Conservation (phyloP, 805 yeast species). For the Ascoidea tarda region DNA sequence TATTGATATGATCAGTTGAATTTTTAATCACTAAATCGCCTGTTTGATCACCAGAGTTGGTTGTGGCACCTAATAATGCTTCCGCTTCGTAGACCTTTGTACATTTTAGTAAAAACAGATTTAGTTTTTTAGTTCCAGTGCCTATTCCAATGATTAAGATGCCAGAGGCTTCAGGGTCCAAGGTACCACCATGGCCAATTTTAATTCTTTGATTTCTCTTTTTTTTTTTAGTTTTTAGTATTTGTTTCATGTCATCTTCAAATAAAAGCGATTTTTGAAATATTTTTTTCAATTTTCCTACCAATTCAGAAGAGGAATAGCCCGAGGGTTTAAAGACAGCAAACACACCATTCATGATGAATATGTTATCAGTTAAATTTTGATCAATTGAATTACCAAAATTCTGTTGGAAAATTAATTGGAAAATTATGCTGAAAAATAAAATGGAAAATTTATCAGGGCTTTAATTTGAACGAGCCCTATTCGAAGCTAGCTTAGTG, state of each 20-base stretch:
- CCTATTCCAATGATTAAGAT: slow-evolving; percentile 89
- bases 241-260: slow-evolving; percentile 34
- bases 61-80: slow-evolving; percentile 78
- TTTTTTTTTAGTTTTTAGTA: slow-evolving; percentile 29
- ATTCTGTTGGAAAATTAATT: not conserved
- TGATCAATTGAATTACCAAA: too few species aligned
- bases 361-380: not conserved
- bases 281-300: slow-evolving; percentile 47
- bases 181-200: slow-evolving; percentile 97
- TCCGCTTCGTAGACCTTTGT: slow-evolving; percentile 70
- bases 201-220: slow-evolving; percentile 49
- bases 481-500: too few species aligned
- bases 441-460: too few species aligned
- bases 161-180: slow-evolving; percentile 95
- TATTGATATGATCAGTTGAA: slow-evolving; percentile 39
- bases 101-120: slow-evolving; percentile 58
- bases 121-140: slow-evolving; percentile 71
- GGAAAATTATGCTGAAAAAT: too few species aligned
- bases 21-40: slow-evolving; percentile 63
- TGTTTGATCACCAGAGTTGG: slow-evolving; percentile 89
- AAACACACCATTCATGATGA: slow-evolving; percentile 75
- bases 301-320: slow-evolving; percentile 60
- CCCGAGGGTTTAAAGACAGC: slow-evolving; percentile 89
- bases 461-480: too few species aligned
- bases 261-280: slow-evolving; percentile 50